Conservation (phyloP, 2,329 filamentous ascomycete species). For the Sporothrix luriei region DNA sequence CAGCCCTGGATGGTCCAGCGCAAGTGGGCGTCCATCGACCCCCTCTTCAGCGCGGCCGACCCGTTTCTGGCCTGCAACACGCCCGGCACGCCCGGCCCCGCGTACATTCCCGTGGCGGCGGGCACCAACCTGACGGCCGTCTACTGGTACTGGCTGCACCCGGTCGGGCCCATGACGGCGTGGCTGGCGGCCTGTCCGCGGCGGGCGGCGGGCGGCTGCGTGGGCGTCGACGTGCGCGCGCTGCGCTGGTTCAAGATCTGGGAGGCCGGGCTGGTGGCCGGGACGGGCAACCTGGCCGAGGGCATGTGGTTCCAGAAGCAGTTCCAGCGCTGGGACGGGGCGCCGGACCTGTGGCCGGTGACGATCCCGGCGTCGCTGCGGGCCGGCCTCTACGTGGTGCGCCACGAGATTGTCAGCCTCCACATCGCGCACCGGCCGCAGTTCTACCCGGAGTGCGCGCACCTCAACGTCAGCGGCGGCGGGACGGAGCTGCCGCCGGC, state of each 20-base stretch:
- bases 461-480: constrained; percentile 43
- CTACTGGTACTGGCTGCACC: constrained; percentile 50
- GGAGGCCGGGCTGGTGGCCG: constrained; percentile 45
- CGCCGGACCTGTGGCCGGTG: constrained; percentile 49
- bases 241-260: constrained; percentile 49
- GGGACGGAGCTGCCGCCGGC: constrained; percentile 40
- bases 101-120: constrained; percentile 45
- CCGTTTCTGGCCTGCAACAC: constrained; percentile 45
- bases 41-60: constrained; percentile 44
- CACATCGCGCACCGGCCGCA: constrained; percentile 54
- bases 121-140: constrained; percentile 46
- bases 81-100: constrained; percentile 43
- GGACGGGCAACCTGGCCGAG: constrained; percentile 41
- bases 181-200: constrained; percentile 44
- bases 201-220: constrained; percentile 38
- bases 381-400: constrained; percentile 54
- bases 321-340: constrained; percentile 47
- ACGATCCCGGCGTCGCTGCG: constrained; percentile 51
- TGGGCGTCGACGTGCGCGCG: constrained; percentile 41
- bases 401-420: constrained; percentile 57
- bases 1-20: constrained; percentile 47
- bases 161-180: constrained; percentile 47
- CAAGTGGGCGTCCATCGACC: constrained; percentile 46
- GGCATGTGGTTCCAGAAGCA: constrained; percentile 47
- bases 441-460: constrained; percentile 48